Conservation (phyloP, 495 filamentous ascomycete genomes). For the Penicillium arizonense region DNA sequence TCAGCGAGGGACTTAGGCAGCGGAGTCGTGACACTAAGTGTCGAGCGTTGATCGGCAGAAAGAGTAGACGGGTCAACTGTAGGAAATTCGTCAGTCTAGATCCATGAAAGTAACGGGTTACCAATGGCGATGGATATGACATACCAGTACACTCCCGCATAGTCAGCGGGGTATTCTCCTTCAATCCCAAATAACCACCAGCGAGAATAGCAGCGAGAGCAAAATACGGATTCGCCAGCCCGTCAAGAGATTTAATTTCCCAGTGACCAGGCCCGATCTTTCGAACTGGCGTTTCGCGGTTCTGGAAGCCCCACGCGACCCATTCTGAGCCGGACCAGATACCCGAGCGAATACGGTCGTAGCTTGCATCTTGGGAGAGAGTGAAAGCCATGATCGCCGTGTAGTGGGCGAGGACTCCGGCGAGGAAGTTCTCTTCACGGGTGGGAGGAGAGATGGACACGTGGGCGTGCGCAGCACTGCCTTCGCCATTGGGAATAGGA, state of each 20-base stretch:
- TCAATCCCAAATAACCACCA: conserved; percentile 62
- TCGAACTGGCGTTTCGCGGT: conserved; percentile 42
- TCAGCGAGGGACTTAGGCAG: conserved; percentile 36
- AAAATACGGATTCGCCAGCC: conserved; percentile 43
- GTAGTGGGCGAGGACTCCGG: conserved; percentile 34
- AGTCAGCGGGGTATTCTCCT: conserved; percentile 40
- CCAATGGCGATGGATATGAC: neutral
- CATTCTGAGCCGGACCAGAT: conserved; percentile 58
- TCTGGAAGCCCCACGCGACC: conserved; percentile 46
- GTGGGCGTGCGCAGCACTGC: conserved; percentile 44
- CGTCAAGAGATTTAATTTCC: conserved; percentile 43
- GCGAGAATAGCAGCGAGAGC: conserved; percentile 61
- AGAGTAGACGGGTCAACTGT: conserved; percentile 35
- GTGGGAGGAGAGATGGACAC: conserved; percentile 35
- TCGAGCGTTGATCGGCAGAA: conserved; percentile 14
- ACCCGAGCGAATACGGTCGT: conserved; percentile 38
- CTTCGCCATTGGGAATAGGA: conserved; percentile 48
- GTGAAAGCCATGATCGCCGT: conserved; percentile 37
- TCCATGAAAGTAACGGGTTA: too few relatives aligned
- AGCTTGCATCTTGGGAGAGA: conserved; percentile 38
- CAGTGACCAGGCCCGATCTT: conserved; percentile 38
- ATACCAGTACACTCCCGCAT: conserved; percentile 55
- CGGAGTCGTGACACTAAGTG: conserved; percentile 38
- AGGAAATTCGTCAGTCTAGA: neutral
- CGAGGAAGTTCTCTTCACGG: conserved; percentile 34